A percentile compares a stretch with the other conserved stretches of the same genome.
phyloP scores from a whole-genome alignment of 129 eudicot species.

The Scalesia atractyloides region DNA sequence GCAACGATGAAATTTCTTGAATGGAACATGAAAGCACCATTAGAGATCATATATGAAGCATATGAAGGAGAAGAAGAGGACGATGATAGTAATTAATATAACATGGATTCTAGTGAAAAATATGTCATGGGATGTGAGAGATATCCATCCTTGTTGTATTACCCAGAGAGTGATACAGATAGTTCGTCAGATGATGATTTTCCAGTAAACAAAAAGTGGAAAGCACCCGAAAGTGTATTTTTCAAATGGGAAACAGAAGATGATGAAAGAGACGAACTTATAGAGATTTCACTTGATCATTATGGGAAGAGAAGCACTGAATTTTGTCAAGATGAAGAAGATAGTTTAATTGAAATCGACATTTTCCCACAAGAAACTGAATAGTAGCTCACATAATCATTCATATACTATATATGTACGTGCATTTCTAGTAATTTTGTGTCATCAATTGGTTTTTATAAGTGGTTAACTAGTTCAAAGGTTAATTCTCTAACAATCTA shows the following conservation, averaged over 20 bases:
- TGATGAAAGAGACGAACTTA: slow-evolving; percentile 65
- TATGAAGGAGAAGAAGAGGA: slow-evolving; percentile 67
- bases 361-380: slow-evolving; percentile 40
- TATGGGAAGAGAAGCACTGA: slow-evolving; percentile 39
- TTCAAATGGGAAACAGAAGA: slow-evolving; percentile 55
- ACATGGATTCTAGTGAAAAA: slow-evolving; percentile 26
- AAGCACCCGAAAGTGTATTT: slow-evolving; percentile 40
- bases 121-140: slow-evolving; percentile 26
- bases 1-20: slow-evolving; percentile 46
- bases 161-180: slow-evolving; percentile 71
- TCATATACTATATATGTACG: neutral
- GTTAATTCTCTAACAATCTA: neutral
- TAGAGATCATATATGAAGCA: slow-evolving; percentile 87
- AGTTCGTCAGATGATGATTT: slow-evolving; percentile 59
- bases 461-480: neutral
- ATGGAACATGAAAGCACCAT: slow-evolving; percentile 84
- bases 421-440: neutral
- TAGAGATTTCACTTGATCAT: slow-evolving; percentile 68
- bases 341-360: slow-evolving; percentile 81
- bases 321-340: slow-evolving; percentile 59
- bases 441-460: neutral
- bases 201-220: slow-evolving; percentile 41
- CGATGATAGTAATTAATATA: slow-evolving; percentile 16
- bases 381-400: slow-evolving; percentile 6
- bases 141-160: slow-evolving; percentile 64